Base-by-base conservation (phyloP, 2,329 filamentous ascomycete genomes). In the Thelonectria blattea region DNA sequence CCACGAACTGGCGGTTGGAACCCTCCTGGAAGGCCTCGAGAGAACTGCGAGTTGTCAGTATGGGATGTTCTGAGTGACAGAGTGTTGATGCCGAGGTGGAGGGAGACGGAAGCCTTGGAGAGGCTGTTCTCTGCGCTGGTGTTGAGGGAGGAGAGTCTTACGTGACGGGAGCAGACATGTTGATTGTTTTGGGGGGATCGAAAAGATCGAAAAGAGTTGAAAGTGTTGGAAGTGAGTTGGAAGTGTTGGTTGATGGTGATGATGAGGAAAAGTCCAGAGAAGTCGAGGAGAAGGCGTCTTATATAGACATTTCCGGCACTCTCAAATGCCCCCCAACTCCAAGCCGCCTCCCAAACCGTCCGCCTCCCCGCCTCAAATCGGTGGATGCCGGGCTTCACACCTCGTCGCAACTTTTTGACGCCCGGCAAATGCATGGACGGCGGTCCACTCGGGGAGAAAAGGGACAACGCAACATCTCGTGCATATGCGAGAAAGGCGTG, bases 141-240 rank as follows among this genome's bases (percentile, higher is more conserved):
- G 5, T n/a, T 32, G 39, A 10, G 30, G 27, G 18, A n/a, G 52
- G 41, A 10, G 37, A 53, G 46, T 56, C 68, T 69, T 71, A 71
- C 68, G 66, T 66, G 32, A 5, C 49, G 55, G 68, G 68, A 42
- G 68, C 67, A 71, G 68, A 71, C 68, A 71, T 68, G 39, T 67
- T 64, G 64, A 53, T 69, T 56, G 52, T 66, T 64, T 51, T n/a
- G 6, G 45, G 49, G 47, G 53, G 60, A 58, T 60, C 51, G 67
- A 24, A 61, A 61, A 55, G 56, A 59, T 46, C 15, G 30, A 30
- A 39, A 50, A 62, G 37, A 65, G 63, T 59, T 62, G 68, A 61
- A 61, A 43, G 41, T 17, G 66, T 55, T 64, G 64, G 27, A 30
- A 47, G 62, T 66, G 68, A 65, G 62, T 50, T 69, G 41, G 64